Base-by-base conservation (phyloP, 805 yeast genomes). In the Diddensiella caesifluorescens region DNA sequence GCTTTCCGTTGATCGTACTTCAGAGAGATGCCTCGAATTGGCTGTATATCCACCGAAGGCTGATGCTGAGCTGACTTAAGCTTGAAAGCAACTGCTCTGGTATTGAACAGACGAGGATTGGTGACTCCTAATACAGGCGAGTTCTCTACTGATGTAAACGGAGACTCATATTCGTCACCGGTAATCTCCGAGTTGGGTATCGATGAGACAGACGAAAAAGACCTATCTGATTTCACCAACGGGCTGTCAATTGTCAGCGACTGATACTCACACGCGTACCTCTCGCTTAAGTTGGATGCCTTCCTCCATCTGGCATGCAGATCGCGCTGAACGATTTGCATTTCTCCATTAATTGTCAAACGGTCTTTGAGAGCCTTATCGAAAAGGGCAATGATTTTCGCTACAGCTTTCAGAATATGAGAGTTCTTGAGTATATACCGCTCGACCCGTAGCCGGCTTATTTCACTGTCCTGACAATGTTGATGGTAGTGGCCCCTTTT, bases 321-420 rank as follows among this genome's bases (percentile, higher is more conserved):
- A 4, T 43, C 19, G 5, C 41, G 13, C 28, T 45, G 47, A 22
- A 45, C 18, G 9, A 32, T n/a, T 18, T 18, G 23, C 28, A 50
- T 45, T 19, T 48, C 52, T 23, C 39, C 32, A 22, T 41, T 39
- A 6, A 22, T 30, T 18, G 46, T 44, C 13, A 45, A 41, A 18
- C 42, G 39, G 4, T 50, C 51, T 12, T 35, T 26, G 30, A 50
- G 38, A 2, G 54, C 51, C 12, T 49, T 44, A 40, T 48, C 54
- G 22, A 50, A 31, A 10, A 50, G 32, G 2, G 46, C 41, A n/a
- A 50, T 40, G 9, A 46, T 39, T 9, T 46, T 31, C 9, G 42
- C 31, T 10, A 47, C 38, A 9, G 45, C 31, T 6, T 46, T 43
- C 20, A 42, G 43, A 36, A 50, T 28, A 13, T 48, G 38, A 16